Evolutionary conservation across 805 yeast genomes (phyloP).

Genomic region (Metschnikowia aberdeeniae): DNA sequence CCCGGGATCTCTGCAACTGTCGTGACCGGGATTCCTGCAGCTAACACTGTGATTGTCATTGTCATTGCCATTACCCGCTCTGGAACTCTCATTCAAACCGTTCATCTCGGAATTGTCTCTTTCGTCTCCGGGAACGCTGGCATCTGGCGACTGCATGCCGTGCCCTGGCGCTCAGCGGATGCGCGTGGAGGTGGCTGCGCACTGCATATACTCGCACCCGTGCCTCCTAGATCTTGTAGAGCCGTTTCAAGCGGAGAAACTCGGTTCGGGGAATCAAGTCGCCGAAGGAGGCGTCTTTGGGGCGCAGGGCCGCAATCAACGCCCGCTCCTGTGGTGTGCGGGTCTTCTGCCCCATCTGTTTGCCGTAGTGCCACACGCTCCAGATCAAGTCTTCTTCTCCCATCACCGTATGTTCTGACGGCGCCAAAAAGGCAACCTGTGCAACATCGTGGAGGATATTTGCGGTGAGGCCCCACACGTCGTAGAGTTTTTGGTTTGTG

Average conservation of each 20-base stretch:
- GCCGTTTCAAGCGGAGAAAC: slow-evolving; percentile 35
- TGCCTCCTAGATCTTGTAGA: slow-evolving; percentile 29
- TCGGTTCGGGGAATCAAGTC: slow-evolving; percentile 45
- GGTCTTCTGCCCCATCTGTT: slow-evolving; percentile 46
- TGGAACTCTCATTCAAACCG: too few relatives aligned
- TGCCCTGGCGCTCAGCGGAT: too few relatives aligned
- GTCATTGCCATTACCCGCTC: too few relatives aligned
- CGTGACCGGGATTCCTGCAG: too few relatives aligned
- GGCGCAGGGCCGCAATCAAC: slow-evolving; percentile 34
- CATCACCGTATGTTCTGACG: slow-evolving; percentile 19
- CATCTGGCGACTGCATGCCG: too few relatives aligned
- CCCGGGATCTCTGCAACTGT: too few relatives aligned
- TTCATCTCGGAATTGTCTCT: too few relatives aligned
- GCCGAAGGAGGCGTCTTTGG: slow-evolving; percentile 26
- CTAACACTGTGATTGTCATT: too few relatives aligned
- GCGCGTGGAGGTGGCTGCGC: not conserved
- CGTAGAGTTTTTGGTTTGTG: slow-evolving; percentile 50
- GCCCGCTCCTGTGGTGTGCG: slow-evolving; percentile 53
- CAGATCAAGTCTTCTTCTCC: slow-evolving; percentile 69
- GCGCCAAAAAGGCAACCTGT: slow-evolving; percentile 39
- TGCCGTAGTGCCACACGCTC: slow-evolving; percentile 49
- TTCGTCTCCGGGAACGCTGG: too few relatives aligned
- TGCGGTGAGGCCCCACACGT: slow-evolving; percentile 83
- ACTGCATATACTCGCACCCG: not conserved
- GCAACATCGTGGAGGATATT: slow-evolving; percentile 73